Conservation (phyloP, 306 rosid species). For the Quercus cerris region DNA sequence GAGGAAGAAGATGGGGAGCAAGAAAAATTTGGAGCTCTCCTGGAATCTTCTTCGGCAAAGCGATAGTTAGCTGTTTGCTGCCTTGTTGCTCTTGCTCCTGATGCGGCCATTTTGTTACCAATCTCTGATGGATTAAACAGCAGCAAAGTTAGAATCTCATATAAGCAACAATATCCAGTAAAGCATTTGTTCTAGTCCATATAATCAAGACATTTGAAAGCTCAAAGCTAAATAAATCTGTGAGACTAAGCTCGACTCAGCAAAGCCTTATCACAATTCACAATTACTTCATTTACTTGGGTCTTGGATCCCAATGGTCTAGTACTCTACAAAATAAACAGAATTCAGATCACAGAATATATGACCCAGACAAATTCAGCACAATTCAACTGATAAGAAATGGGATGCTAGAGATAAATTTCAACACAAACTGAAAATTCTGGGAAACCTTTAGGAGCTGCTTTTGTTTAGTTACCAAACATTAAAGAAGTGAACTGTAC, state of each 20-base stretch:
- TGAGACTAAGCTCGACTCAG: neutral
- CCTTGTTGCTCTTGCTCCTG: conserved; percentile 28
- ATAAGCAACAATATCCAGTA: neutral
- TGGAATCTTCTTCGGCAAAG: conserved; percentile 19
- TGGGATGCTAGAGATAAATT: neutral
- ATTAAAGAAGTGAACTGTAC: neutral
- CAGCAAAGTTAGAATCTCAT: neutral
- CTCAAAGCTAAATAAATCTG: neutral
- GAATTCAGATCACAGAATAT: neutral
- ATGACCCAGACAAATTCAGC: neutral
- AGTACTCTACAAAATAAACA: neutral
- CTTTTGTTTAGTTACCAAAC: neutral
- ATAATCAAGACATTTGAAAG: neutral
- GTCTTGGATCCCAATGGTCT: neutral
- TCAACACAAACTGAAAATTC: neutral
- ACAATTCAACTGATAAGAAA: neutral
- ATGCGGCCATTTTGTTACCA: conserved; percentile 24
- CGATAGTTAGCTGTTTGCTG: conserved; percentile 11
- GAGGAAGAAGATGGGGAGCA: conserved; percentile 27
- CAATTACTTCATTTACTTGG: neutral
- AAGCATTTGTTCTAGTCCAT: neutral
- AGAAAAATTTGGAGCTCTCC: conserved; percentile 22
- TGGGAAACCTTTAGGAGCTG: neutral
- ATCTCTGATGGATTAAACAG: neutral
- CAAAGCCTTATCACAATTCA: neutral